Conservation (phyloP, 2,329 filamentous ascomycete genomes). For the Biscogniauxia marginata region DNA sequence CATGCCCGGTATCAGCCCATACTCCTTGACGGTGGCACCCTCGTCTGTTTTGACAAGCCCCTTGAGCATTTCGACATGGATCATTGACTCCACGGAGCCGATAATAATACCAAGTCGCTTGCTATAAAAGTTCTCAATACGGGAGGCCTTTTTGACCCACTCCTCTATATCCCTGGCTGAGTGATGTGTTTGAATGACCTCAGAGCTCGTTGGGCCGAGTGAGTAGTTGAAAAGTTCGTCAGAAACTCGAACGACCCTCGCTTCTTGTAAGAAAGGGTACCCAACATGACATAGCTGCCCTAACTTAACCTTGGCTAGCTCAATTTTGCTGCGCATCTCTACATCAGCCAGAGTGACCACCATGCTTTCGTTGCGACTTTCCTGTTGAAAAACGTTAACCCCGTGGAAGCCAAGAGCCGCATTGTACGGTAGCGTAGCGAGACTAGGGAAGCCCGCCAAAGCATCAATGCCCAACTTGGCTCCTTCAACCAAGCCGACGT, state of each 20-base stretch:
- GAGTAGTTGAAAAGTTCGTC: constrained; percentile 92
- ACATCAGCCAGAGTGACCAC: constrained; percentile 79
- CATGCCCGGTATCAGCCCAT: constrained; percentile 78
- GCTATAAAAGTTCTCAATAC: constrained; percentile 84
- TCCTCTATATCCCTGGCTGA: constrained; percentile 73
- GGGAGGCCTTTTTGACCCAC: constrained; percentile 79
- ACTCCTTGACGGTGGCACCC: constrained; percentile 90
- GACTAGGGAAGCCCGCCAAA: constrained; percentile 89
- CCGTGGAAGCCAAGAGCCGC: constrained; percentile 83
- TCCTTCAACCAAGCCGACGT: constrained; percentile 79
- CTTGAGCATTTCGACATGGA: constrained; percentile 92
- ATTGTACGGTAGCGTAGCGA: constrained; percentile 81
- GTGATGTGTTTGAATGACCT: constrained; percentile 69
- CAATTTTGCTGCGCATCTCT: constrained; percentile 67
- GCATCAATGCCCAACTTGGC: constrained; percentile 79
- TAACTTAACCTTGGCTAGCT: constrained; percentile 74
- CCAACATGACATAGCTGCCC: constrained; percentile 87
- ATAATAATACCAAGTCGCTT: constrained; percentile 87
- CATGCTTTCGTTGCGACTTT: constrained; percentile 96
- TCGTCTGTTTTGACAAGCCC: constrained; percentile 88
- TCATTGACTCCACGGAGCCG: constrained; percentile 81
- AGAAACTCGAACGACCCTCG: constrained; percentile 81
- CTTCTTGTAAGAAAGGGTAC: constrained; percentile 94
- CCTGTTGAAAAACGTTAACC: constrained; percentile 91
- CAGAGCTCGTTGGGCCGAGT: constrained; percentile 61